phyloP scores from a whole-genome alignment of 2,329 filamentous ascomycete species.

The Pleurostoma richardsiae region DNA sequence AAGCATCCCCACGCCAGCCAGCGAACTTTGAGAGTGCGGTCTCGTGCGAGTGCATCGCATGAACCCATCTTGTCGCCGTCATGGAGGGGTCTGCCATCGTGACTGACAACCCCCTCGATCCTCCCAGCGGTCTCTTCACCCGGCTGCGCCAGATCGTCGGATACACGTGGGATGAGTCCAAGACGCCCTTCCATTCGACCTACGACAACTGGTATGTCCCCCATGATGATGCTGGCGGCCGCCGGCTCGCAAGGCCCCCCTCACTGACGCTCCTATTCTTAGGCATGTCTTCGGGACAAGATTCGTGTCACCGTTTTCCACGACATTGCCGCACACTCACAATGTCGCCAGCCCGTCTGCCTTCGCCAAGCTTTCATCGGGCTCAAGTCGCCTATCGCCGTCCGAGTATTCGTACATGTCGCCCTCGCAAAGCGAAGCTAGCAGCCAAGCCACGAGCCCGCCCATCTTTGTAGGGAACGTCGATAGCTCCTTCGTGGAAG shows the following conservation, averaged over 20 bases:
- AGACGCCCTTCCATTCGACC: constrained; percentile 55
- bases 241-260: not conserved
- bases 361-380: constrained; percentile 33
- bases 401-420: constrained; percentile 29
- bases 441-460: constrained; percentile 30
- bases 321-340: constrained; percentile 18
- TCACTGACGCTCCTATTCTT: constrained; percentile 3
- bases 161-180: constrained; percentile 70
- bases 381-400: constrained; percentile 30
- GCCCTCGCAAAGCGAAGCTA: constrained; percentile 27
- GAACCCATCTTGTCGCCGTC: constrained; percentile 14
- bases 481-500: constrained; percentile 52
- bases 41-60: constrained; percentile 3
- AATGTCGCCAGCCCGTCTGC: constrained; percentile 38
- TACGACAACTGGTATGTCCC: constrained; percentile 78
- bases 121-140: constrained; percentile 66
- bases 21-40: constrained; percentile 11
- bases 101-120: constrained; percentile 53
- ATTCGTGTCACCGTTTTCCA: constrained; percentile 40
- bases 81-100: constrained; percentile 48
- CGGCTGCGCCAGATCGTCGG: constrained; percentile 68
- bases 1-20: not conserved
- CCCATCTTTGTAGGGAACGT: constrained; percentile 26
- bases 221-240: not conserved
- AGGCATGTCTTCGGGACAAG: constrained; percentile 65